Evolutionary conservation across 2,329 filamentous ascomycete genomes (phyloP), one percentile per base, ranked within the genome.

Genomic region (Chrysoporthe puriensis): DNA sequence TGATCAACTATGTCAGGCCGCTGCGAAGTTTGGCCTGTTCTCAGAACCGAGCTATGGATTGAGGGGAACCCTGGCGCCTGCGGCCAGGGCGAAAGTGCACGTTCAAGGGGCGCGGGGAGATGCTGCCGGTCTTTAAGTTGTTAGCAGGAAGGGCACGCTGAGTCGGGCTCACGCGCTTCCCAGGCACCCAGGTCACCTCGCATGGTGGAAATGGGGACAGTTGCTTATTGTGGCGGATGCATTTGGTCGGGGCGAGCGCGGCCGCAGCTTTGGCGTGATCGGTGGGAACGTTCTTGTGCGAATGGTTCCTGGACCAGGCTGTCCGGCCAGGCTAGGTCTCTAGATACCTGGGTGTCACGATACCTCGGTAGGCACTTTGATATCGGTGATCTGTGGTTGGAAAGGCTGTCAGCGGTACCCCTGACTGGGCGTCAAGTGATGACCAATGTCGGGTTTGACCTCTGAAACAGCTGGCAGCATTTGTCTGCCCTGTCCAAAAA

Each of bases 401-500:
- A 62, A 66, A 42, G 21, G 40, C 40, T 66, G 63, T 48, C 63
- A 61, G 57, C 44, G 46, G 46, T 60, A 40, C 62, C 62, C 66
- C 66, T 60, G 32, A 40, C 42, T 32, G 59, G 26, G 63, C 57
- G 60, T 64, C 67, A 63, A 66, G 64, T 60, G 67, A 66, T 54
- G 66, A 62, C 66, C 66, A 66, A 40, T 48, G 40, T 56, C 54
- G 52, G 56, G 67, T 66, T 66, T 66, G 67, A 66, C 54, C 60
- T 69, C 56, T 69, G 67, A 69, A 69, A 69, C 67, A 69, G 57
- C 40, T 50, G 54, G 54, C 56, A 40, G 63, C 63, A 65, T 36
- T 54, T 14, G 56, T 65, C 40, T 65, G 40, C 67, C 46, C 34
- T 50, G 58, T 58, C 66, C 50, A 66, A 62, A 65, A 62, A 62